A percentile compares a stretch with the other conserved stretches of the same genome.
Conservation (phyloP, 352 stramenopile species). For the Pythium folliculosum region DNA sequence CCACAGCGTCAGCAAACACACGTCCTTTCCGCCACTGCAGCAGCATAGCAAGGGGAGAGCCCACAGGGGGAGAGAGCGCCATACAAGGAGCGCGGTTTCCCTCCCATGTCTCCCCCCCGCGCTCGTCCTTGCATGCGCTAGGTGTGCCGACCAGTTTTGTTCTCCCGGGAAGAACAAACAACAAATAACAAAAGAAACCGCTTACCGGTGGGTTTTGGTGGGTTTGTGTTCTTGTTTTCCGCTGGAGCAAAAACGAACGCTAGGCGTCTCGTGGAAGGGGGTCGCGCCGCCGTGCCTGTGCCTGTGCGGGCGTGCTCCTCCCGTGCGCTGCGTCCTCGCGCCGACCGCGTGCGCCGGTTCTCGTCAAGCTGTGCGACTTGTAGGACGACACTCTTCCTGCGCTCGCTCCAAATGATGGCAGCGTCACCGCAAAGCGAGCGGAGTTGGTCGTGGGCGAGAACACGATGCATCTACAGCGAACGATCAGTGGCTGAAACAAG, state of each 20-base stretch:
- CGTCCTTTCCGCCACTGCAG: neutral
- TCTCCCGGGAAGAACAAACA: neutral
- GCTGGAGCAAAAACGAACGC: neutral
- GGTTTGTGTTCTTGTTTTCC: neutral
- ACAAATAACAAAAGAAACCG: neutral
- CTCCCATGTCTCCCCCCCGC: neutral
- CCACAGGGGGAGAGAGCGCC: neutral
- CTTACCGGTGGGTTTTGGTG: conserved; percentile 3
- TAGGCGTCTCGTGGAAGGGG: neutral
- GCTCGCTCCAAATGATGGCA: conserved; percentile 19
- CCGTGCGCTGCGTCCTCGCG: conserved; percentile 11
- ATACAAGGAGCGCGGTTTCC: neutral
- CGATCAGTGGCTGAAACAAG: conserved; percentile 27
- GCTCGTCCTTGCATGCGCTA: neutral
- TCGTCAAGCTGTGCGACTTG: conserved; percentile 5
- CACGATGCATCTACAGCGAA: conserved; percentile 15
- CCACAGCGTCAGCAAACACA: neutral
- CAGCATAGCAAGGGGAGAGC: neutral
- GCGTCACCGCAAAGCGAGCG: conserved; percentile 27
- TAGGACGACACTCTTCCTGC: conserved; percentile 21
- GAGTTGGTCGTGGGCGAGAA: conserved; percentile 19
- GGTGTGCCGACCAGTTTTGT: neutral
- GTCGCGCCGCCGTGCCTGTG: neutral
- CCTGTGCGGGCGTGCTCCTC: neutral
- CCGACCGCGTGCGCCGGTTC: conserved; percentile 1